These are phyloP conservation scores for Ceratobasidium sp. DNA, from an alignment of 1,284 basidiomycete species.

Conservation along the genomic window DNA sequence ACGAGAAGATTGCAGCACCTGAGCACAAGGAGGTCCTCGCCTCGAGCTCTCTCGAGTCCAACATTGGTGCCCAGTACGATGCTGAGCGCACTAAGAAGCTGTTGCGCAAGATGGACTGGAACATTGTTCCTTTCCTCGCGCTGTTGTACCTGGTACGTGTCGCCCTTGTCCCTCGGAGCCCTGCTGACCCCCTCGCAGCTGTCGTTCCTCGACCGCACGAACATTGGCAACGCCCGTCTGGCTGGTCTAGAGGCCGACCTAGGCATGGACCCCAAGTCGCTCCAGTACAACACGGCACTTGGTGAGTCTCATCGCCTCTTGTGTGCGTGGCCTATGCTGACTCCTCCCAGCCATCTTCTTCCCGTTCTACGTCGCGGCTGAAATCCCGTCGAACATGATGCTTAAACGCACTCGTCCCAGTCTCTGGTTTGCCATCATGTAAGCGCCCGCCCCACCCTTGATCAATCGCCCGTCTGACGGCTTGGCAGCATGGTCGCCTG, in stretches of 20 bases:
- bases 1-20: conserved; percentile 7
- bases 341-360: conserved; percentile 66
- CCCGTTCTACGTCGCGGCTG: conserved; percentile 57
- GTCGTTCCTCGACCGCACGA: conserved; percentile 66
- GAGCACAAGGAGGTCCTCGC: conserved; percentile 10
- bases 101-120: conserved; percentile 39
- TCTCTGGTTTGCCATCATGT: conserved; percentile 55
- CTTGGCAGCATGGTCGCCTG: conserved; percentile 66
- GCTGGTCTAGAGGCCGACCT: conserved; percentile 41
- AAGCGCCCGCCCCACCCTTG: neutral
- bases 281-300: conserved; percentile 39
- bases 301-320: conserved; percentile 56
- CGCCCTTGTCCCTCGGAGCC: conserved; percentile 54
- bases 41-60: conserved; percentile 31
- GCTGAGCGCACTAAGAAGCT: conserved; percentile 20
- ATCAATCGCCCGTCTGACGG: no score
- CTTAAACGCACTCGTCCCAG: conserved; percentile 63
- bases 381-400: conserved; percentile 64
- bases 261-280: conserved; percentile 28
- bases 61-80: conserved; percentile 35
- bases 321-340: conserved; percentile 65
- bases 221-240: conserved; percentile 72
- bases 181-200: neutral
- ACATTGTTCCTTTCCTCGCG: conserved; percentile 50
- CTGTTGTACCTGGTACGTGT: conserved; percentile 76